Evolutionary conservation across 2,329 filamentous ascomycete genomes (phyloP), one percentile per base, ranked within the genome.

Genomic region (Nemania serpens): DNA sequence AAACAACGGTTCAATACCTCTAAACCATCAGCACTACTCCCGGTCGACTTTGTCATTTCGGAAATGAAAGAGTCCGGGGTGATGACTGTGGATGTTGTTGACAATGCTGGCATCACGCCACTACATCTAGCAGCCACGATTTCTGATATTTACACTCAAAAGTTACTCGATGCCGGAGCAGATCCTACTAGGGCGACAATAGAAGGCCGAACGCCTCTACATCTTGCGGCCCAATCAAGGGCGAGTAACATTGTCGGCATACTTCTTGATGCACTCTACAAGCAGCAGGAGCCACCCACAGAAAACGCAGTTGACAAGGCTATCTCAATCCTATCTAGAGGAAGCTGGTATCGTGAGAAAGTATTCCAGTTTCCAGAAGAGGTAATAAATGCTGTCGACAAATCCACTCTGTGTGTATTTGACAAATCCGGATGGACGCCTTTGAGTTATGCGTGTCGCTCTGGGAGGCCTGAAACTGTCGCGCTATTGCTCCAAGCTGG

Each of bases 391-490:
- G 45, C 54, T 1, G 10, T 36, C 20, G 54, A 56, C 11, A 33
- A 11, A 1, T 33, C 17, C 4, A 48, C 5, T 18, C 42, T 22
- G 10, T 9, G 7, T 13, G 4, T n/a, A n/a, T 7, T 5, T 45
- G 9, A 13, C 41, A 20, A 7, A 45, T 15, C 15, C 15, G 53
- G 53, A 43, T 49, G 45, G 45, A 43, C 54, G 45, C 54, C 54
- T 41, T 36, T 56, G 37, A 10, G 15, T 22, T 56, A 56, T 25
- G 54, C 54, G 6, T 56, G 54, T 56, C 54, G 54, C 25, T 56
- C 54, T n/a, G 54, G 54, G 46, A 56, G 36, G 36, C 54, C 54
- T 13, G 54, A 56, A 49, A 49, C 46, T 20, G 54, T 56, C 15
- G 54, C 15, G 7, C 36, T 56, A 9, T 34, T 56, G 34, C 46